These are phyloP conservation scores for Dothistroma pini DNA, from an alignment of 2,329 filamentous ascomycete genomes.

Conservation along the genomic window DNA sequence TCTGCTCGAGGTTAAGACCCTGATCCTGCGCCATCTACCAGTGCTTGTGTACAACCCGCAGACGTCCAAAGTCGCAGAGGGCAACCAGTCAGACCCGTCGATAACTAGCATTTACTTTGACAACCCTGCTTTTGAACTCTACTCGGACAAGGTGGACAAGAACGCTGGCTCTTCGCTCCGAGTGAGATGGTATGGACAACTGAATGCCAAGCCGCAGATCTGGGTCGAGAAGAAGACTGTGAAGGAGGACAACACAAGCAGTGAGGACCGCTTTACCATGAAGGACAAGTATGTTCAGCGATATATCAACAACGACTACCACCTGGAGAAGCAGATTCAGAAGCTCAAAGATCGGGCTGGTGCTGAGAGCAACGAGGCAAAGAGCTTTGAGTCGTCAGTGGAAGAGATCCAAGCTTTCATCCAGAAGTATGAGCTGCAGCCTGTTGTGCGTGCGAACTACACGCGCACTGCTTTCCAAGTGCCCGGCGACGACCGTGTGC, in stretches of 20 bases:
- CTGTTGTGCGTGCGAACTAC: constrained; percentile 87
- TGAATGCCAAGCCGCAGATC: constrained; percentile 74
- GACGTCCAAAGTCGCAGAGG: constrained; percentile 75
- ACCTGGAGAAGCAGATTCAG: constrained; percentile 83
- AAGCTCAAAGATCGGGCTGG: constrained; percentile 78
- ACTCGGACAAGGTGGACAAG: constrained; percentile 77
- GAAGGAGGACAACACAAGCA: constrained; percentile 69
- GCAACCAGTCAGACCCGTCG: constrained; percentile 73
- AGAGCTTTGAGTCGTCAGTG: constrained; percentile 67
- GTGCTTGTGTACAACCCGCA: constrained; percentile 91
- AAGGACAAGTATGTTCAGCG: constrained; percentile 92
- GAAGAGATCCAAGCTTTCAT: constrained; percentile 77
- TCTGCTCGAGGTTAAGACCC: constrained; percentile 92
- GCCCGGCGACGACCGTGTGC: constrained; percentile 81
- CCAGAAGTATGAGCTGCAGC: constrained; percentile 71
- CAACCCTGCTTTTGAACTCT: constrained; percentile 78
- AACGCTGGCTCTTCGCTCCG: constrained; percentile 77
- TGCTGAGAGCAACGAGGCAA: constrained; percentile 61
- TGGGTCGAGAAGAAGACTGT: constrained; percentile 87
- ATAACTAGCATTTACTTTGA: constrained; percentile 98
- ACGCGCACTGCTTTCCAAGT: constrained; percentile 95
- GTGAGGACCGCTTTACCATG: constrained; percentile 75
- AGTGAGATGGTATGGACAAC: constrained; percentile 85
- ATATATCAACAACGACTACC: constrained; percentile 82
- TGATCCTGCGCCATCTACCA: constrained; percentile 84